Base-by-base conservation (phyloP, 768 basidiomycete genomes). In the Asterophora lycoperdoides region DNA sequence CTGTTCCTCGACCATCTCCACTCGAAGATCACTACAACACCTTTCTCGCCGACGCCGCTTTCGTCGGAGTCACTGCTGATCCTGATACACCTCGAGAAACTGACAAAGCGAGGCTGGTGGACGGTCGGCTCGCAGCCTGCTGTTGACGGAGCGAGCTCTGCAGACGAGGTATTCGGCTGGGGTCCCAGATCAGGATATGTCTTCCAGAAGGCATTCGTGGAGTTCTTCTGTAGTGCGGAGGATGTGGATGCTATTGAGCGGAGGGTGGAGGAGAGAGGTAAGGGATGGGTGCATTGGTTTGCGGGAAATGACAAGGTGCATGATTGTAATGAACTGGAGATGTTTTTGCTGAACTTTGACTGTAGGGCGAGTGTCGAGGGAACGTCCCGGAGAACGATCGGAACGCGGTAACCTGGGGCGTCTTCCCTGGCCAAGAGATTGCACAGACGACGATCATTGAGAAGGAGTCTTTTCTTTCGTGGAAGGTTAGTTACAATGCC, bases 341-440 rank as follows among this genome's bases (percentile, higher is more conserved):
- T 8, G 13, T 28, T n/a, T n/a, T n/a, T 41, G 32, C 35, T 23
- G 13, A 47, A 5, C 39, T n/a, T 10, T 41, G 48, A 23, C 3
- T 4, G 36, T 42, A 92, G 87, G 93, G 89, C 20, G 86, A 91
- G 41, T 83, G 76, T 52, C 71, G 75, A 55, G 92, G 82, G 10
- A 98, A 96, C 62, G 80, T 95, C 18, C 73, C 79, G 1, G 81
- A 85, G 39, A 82, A 79, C 29, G 86, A 81, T 11, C 80, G 89
- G 48, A 97, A 97, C 65, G 94, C 93, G 0, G 96, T 99, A 6
- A 99, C 96, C 1, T 99, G 96, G 96, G 96, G 94, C 48, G 86
- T 98, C 5, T 99, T 99, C 65, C 91, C 93, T 0, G 96, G 92
- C 0, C 89, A 96, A 62, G 96, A 99, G 67, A 86, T 99, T 39